Evolutionary conservation across 495 filamentous ascomycete genomes (phyloP).

Genomic region (Parmelia sp.): DNA sequence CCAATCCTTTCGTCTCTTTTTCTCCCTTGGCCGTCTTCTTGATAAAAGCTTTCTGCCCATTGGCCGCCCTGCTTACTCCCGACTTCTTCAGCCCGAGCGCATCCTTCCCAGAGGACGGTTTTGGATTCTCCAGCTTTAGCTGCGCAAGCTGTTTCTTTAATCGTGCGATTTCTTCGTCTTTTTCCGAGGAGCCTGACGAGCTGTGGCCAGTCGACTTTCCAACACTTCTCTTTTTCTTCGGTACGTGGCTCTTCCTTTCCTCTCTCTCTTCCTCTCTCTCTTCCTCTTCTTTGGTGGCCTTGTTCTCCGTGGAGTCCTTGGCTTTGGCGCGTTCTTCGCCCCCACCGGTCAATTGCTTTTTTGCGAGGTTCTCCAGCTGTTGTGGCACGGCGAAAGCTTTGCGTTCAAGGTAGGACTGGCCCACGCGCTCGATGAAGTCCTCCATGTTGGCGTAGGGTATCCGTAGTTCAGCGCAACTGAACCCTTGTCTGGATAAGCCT

Average conservation of each 20-base stretch:
- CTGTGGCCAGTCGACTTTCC: background rate
- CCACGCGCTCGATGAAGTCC: constrained; percentile 22
- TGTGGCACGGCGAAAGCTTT: constrained; percentile 25
- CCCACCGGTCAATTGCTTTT: constrained; percentile 20
- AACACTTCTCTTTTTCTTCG: background rate
- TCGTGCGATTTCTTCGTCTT: constrained; percentile 21
- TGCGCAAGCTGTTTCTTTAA: constrained; percentile 19
- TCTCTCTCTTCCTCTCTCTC: background rate
- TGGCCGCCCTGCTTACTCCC: background rate
- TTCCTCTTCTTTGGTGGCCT: background rate
- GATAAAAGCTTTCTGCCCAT: background rate
- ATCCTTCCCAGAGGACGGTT: background rate
- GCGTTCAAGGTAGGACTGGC: constrained; percentile 20
- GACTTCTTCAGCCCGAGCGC: background rate
- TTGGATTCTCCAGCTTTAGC: constrained; percentile 11
- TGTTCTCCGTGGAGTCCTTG: background rate
- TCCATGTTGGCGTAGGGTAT: background rate
- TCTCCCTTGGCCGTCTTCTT: background rate
- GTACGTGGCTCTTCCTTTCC: background rate
- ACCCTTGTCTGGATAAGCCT: background rate
- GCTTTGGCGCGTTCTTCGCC: background rate
- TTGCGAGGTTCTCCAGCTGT: constrained; percentile 22
- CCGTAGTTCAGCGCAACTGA: too few relatives aligned
- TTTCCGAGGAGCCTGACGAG: constrained; percentile 5
- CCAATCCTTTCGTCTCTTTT: background rate